A percentile compares a stretch with the other conserved stretches of the same genome.
phyloP scores from a whole-genome alignment of 768 basidiomycete genomes.

The Cystobasidium tubakii region DNA sequence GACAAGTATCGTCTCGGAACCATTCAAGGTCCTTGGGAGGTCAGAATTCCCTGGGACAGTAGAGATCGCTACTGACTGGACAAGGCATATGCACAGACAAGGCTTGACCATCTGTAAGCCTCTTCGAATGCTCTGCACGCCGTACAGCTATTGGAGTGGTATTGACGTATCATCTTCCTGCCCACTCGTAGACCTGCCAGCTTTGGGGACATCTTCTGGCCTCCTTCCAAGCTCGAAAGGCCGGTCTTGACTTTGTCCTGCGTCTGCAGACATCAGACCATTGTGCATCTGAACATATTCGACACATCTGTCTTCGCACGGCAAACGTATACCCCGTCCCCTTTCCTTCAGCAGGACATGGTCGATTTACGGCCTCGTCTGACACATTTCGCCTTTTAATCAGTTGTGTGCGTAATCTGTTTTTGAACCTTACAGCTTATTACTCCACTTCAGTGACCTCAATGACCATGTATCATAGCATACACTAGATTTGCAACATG shows the following conservation, averaged over 20 bases:
- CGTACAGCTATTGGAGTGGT: not conserved
- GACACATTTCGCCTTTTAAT: no score
- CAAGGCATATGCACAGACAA: conserved; percentile 27
- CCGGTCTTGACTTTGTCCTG: no score
- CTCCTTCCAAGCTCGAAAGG: not conserved
- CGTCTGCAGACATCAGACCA: no score
- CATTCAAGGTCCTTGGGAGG: conserved; percentile 1
- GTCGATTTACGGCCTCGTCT: no score
- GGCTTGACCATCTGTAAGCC: conserved; percentile 24
- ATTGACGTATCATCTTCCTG: no score
- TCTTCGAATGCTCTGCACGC: not conserved
- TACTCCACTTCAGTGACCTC: not conserved
- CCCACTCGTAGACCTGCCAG: conserved; percentile 17
- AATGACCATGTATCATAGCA: not conserved
- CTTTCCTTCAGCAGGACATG: no score
- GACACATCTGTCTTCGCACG: no score
- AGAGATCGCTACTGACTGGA: conserved; percentile 11
- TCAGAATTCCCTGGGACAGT: conserved; percentile 20
- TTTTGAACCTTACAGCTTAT: no score
- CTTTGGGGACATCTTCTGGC: conserved; percentile 7
- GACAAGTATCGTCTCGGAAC: conserved; percentile 6
- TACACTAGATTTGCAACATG: conserved; percentile 1
- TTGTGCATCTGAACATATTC: no score
- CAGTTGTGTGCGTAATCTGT: not conserved
- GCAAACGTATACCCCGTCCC: no score